These are phyloP conservation scores for Macadamia integrifolia DNA, from an alignment of 164 flowering plant genomes.

Conservation along the genomic window DNA sequence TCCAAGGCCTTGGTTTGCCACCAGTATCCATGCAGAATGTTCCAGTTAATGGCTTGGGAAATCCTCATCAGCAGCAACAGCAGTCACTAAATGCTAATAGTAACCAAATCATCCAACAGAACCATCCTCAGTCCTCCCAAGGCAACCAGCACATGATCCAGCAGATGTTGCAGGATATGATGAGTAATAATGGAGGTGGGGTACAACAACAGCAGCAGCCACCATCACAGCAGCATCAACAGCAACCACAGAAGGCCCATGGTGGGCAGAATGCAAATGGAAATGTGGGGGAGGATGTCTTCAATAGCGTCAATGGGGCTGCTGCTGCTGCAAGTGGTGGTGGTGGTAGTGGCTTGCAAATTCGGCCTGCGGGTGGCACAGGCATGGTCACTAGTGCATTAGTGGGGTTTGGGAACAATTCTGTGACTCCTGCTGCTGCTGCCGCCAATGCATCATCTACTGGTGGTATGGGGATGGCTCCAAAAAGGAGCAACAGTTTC, in stretches of 20 bases:
- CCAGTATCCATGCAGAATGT: constrained; percentile 40
- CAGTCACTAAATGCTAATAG: constrained; percentile 21
- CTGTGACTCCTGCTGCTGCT: constrained; percentile 20
- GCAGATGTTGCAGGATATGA: constrained; percentile 72
- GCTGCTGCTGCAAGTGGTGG: neutral
- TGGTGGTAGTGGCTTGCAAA: constrained; percentile 1
- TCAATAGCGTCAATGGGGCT: constrained; percentile 7
- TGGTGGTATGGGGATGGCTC: constrained; percentile 20
- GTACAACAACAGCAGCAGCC: constrained; percentile 20
- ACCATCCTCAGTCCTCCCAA: constrained; percentile 33
- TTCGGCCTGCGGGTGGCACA: constrained; percentile 5
- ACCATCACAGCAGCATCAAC: too few species aligned
- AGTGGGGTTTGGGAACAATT: constrained; percentile 28
- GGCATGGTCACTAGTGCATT: constrained; percentile 23
- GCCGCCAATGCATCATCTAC: constrained; percentile 13
- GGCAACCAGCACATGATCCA: constrained; percentile 72
- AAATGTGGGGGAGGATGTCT: constrained; percentile 4
- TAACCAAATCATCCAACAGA: constrained; percentile 35
- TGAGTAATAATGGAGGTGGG: constrained; percentile 30
- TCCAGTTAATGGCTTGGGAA: constrained; percentile 40
- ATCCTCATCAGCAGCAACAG: constrained; percentile 35
- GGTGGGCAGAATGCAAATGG: constrained; percentile 38
- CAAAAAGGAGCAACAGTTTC: constrained; percentile 54
- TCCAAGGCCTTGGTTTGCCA: constrained; percentile 40
- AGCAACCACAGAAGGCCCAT: constrained; percentile 15